phyloP scores from a whole-genome alignment of 1,284 basidiomycete genomes.

The Mrakiaceae sp. region DNA sequence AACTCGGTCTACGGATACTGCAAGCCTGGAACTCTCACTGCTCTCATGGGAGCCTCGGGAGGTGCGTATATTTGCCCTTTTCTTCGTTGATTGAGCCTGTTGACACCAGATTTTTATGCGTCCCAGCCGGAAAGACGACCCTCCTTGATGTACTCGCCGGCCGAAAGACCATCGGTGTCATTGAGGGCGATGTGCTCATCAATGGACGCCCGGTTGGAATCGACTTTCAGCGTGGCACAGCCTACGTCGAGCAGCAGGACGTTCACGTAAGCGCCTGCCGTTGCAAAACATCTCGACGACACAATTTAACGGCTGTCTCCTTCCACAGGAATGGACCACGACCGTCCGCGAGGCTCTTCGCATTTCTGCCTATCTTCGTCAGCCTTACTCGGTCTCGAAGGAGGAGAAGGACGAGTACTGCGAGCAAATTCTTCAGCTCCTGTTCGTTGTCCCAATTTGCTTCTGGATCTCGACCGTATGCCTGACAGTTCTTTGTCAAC shows the following conservation, averaged over 20 bases:
- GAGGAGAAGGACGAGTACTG: slow-evolving; percentile 44
- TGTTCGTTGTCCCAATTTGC: slow-evolving; percentile 31
- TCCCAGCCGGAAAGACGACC: slow-evolving; percentile 34
- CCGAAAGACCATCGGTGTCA: slow-evolving; percentile 43
- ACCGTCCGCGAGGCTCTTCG: slow-evolving; percentile 48
- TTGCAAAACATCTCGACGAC: no score
- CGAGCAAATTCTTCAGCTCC: slow-evolving; percentile 43
- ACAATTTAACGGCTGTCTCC: slow-evolving; percentile 10
- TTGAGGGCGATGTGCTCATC: slow-evolving; percentile 38
- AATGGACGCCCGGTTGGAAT: slow-evolving; percentile 42
- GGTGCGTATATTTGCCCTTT: slow-evolving; percentile 38
- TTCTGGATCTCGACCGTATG: slow-evolving; percentile 5
- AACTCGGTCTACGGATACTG: neutral
- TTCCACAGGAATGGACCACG: slow-evolving; percentile 61
- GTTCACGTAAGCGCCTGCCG: slow-evolving; percentile 49
- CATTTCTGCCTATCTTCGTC: slow-evolving; percentile 48
- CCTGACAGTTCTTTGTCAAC: slow-evolving; percentile 26
- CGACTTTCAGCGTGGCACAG: slow-evolving; percentile 44
- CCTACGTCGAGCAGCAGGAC: slow-evolving; percentile 67
- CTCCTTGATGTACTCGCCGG: slow-evolving; percentile 44
- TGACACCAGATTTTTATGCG: slow-evolving; percentile 5
- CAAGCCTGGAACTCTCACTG: slow-evolving; percentile 44
- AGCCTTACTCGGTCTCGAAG: slow-evolving; percentile 39
- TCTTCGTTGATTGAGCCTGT: neutral
- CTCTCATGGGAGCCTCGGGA: slow-evolving; percentile 49